Conservation (phyloP, 176 grass and related monocot genomes). For the Avena insularis region DNA sequence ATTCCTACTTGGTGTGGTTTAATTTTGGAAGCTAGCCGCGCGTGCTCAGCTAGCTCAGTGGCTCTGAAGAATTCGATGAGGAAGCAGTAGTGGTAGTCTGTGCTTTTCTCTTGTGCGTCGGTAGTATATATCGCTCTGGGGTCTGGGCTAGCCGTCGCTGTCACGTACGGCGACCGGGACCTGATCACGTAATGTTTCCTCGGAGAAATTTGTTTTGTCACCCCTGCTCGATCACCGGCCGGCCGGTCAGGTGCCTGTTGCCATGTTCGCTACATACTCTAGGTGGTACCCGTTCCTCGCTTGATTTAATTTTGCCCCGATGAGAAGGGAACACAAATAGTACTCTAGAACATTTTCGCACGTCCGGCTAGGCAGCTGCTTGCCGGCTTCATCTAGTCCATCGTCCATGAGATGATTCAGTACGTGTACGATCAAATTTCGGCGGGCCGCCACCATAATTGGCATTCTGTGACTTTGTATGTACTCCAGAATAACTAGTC, state of each 20-base stretch:
- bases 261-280: too few species aligned
- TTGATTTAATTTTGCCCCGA: neutral
- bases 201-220: constrained; percentile 23
- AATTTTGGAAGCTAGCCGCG: neutral
- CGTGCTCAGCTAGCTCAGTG: neutral
- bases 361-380: neutral
- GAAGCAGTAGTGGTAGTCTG: neutral
- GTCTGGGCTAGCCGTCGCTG: neutral
- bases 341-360: neutral
- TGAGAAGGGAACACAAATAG: neutral
- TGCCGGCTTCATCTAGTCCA: neutral
- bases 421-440: neutral
- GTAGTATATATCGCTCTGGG: constrained; percentile 12
- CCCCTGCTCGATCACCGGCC: neutral
- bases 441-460: neutral
- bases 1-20: too few species aligned
- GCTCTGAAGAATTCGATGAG: neutral
- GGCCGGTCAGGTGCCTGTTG: neutral
- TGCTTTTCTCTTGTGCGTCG: neutral
- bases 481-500: neutral
- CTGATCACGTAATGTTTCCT: constrained; percentile 29
- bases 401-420: neutral
- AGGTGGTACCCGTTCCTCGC: neutral
- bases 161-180: neutral
- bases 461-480: neutral